Conservation (phyloP, 331 rosid species). For the Cydonia oblonga region DNA sequence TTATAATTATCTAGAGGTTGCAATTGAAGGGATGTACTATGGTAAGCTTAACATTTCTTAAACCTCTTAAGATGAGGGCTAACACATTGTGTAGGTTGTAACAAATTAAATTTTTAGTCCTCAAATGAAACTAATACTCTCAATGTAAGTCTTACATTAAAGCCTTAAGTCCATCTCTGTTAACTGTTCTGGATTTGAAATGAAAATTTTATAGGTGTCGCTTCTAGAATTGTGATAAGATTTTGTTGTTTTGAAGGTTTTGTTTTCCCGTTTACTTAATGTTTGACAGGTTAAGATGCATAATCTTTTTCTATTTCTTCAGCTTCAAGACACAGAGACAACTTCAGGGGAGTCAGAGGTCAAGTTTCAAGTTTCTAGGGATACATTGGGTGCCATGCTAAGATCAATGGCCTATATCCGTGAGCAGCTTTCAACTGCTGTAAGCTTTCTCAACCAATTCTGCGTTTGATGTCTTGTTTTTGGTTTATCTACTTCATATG, state of each 20-base stretch:
- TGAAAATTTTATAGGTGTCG: neutral
- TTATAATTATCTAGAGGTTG: neutral
- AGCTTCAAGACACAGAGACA: conserved; percentile 81
- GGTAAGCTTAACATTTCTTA: neutral
- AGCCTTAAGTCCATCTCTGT: neutral
- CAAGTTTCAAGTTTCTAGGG: conserved; percentile 87
- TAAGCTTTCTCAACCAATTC: conserved; percentile 32
- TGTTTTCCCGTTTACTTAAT: neutral
- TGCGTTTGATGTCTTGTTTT: neutral
- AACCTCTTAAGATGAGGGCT: neutral
- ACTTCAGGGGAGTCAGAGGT: conserved; percentile 83
- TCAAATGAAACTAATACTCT: neutral
- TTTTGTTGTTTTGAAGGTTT: neutral
- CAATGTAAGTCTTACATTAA: neutral
- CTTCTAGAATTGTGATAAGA: neutral
- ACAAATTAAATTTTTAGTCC: neutral
- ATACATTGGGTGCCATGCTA: conserved; percentile 85
- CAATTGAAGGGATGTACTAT: neutral
- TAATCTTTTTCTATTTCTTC: conserved; percentile 9
- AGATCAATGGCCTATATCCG: conserved; percentile 96
- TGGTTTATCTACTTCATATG: neutral
- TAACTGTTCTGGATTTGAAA: neutral
- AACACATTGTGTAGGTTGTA: neutral
- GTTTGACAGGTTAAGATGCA: neutral
- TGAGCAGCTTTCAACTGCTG: conserved; percentile 74